Evolutionary conservation across 768 basidiomycete genomes (phyloP).

Genomic region (Cytidiella melzeri): DNA sequence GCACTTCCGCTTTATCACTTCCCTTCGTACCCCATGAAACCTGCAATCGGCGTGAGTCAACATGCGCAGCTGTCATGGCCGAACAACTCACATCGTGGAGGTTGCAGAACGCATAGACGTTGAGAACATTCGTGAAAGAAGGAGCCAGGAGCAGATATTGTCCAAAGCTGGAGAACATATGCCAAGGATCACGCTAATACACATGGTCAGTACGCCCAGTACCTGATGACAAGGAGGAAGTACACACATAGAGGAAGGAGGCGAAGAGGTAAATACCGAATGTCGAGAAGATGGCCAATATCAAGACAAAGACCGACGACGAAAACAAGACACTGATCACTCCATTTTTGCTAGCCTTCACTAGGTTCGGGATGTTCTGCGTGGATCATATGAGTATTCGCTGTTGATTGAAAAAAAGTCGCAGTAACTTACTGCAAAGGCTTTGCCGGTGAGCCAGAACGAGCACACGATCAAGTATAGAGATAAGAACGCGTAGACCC

Average conservation of each 20-base stretch:
- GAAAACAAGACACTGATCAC: slow-evolving; percentile 60
- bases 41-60: slow-evolving; percentile 26
- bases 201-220: not conserved
- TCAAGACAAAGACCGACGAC: slow-evolving; percentile 72
- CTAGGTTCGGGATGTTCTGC: slow-evolving; percentile 46
- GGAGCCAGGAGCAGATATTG: slow-evolving; percentile 89
- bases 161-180: slow-evolving; percentile 91
- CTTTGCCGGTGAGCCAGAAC: slow-evolving; percentile 72
- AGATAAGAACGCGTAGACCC: slow-evolving; percentile 81
- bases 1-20: slow-evolving; percentile 86
- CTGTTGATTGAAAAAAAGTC: not conserved
- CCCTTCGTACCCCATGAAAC: slow-evolving; percentile 96
- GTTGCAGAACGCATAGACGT: slow-evolving; percentile 97
- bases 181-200: slow-evolving; percentile 88
- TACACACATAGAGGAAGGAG: slow-evolving; percentile 78
- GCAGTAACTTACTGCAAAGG: slow-evolving; percentile 55
- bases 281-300: slow-evolving; percentile 85
- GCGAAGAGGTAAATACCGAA: slow-evolving; percentile 85
- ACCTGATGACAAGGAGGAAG: not conserved
- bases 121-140: slow-evolving; percentile 91
- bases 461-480: slow-evolving; percentile 86
- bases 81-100: slow-evolving; percentile 66
- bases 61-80: not conserved
- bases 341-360: slow-evolving; percentile 43
- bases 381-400: not conserved